These are phyloP conservation scores for Hymenoscyphus occultus DNA, from an alignment of 2,329 filamentous ascomycete species.

Conservation along the genomic window DNA sequence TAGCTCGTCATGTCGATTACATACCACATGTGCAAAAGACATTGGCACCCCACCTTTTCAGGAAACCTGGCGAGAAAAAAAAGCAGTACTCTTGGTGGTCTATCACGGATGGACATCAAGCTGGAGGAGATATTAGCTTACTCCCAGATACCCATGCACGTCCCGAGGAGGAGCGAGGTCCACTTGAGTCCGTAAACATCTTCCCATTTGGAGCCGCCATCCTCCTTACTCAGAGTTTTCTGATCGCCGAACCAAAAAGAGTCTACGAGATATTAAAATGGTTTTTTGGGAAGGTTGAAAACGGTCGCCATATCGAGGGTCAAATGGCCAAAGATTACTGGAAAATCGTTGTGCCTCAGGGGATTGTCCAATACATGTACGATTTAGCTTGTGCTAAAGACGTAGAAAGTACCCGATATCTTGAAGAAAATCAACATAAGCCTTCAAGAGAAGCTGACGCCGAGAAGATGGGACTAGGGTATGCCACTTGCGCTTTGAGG, in stretches of 20 bases:
- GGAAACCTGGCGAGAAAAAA: conserved; percentile 19
- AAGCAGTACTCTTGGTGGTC: conserved; percentile 28
- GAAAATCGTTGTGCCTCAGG: conserved; percentile 26
- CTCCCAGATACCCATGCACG: conserved; percentile 29
- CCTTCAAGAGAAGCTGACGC: conserved; percentile 29
- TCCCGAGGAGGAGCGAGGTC: conserved; percentile 32
- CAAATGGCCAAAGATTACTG: conserved; percentile 17
- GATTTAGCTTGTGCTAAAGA: conserved; percentile 34
- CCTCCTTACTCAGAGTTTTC: conserved; percentile 50
- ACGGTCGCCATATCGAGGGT: conserved; percentile 11
- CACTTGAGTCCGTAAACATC: conserved; percentile 40
- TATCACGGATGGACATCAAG: conserved; percentile 25
- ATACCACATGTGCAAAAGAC: conserved; percentile 4
- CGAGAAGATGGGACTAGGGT: conserved; percentile 26
- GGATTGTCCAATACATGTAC: conserved; percentile 30
- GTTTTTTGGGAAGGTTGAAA: conserved; percentile 34
- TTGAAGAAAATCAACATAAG: conserved; percentile 22
- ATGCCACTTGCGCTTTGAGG: conserved; percentile 26
- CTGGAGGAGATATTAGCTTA: conserved; percentile 24
- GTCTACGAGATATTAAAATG: conserved; percentile 42
- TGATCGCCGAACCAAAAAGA: conserved; percentile 44
- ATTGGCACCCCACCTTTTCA: conserved; percentile 16
- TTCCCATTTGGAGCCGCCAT: conserved; percentile 46
- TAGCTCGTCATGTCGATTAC: conserved; percentile 7
- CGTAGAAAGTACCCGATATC: conserved; percentile 27